Conservation (phyloP, 257 asterid genomes). For the Solanum chmielewskii region DNA sequence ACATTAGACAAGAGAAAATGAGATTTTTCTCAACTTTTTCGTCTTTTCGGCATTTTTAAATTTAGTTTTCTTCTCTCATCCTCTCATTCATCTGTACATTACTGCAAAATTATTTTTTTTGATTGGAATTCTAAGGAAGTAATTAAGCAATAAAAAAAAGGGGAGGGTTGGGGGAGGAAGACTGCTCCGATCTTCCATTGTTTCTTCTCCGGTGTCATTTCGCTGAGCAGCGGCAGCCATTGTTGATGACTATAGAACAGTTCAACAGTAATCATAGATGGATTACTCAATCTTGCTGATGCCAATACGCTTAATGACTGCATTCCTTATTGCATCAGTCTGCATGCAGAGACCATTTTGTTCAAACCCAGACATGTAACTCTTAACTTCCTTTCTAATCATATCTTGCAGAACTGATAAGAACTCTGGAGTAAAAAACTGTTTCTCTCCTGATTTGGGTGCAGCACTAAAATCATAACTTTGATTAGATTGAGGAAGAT, state of each 20-base stretch:
- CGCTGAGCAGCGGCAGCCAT: background rate
- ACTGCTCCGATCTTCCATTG: background rate
- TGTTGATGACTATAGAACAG: background rate
- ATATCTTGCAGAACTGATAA: conserved; percentile 58
- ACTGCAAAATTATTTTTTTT: conserved; percentile 33
- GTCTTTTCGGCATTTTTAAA: background rate
- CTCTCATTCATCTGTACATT: conserved; percentile 32
- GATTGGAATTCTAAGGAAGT: conserved; percentile 2
- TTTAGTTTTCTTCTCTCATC: background rate
- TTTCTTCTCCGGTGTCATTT: background rate
- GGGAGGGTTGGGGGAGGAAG: background rate
- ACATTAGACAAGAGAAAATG: background rate
- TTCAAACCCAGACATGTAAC: conserved; percentile 52
- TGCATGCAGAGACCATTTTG: conserved; percentile 29
- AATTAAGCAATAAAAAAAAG: background rate
- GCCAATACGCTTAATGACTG: conserved; percentile 63
- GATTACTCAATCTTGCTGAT: conserved; percentile 52
- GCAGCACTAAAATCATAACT: background rate
- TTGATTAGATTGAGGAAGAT: background rate
- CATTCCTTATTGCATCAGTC: conserved; percentile 49
- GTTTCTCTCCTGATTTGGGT: conserved; percentile 23
- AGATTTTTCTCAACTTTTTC: background rate
- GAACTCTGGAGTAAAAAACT: conserved; percentile 55
- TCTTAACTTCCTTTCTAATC: conserved; percentile 64
- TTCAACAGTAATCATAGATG: background rate